These are phyloP conservation scores for Mallotus nudiflorus DNA, from an alignment of 345 rosid genomes.

Conservation along the genomic window DNA sequence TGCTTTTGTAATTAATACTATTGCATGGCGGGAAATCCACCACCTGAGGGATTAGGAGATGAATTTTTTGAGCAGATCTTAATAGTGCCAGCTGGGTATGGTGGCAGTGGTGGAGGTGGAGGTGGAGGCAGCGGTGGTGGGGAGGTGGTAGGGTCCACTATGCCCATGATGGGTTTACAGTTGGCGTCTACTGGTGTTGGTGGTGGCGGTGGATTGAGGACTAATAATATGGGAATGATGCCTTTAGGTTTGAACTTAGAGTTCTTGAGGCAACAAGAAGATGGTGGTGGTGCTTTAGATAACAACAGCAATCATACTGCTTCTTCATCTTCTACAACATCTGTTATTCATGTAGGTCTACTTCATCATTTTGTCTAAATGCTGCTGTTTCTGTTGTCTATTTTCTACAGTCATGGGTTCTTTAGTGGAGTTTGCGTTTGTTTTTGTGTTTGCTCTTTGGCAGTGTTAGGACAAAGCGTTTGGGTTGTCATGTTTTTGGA, in stretches of 20 bases:
- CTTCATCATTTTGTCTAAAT: not conserved
- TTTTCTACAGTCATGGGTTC: not conserved
- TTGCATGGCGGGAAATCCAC: slow-evolving; percentile 56
- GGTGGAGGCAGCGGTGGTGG: slow-evolving; percentile 21
- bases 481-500: slow-evolving; percentile 14
- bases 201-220: slow-evolving; percentile 14
- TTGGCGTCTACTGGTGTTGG: slow-evolving; percentile 41
- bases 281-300: slow-evolving; percentile 23
- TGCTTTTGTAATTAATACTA: not conserved
- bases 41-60: slow-evolving; percentile 53
- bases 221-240: slow-evolving; percentile 32
- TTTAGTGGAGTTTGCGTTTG: slow-evolving; percentile 7
- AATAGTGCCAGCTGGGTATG: slow-evolving; percentile 49
- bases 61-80: slow-evolving; percentile 78
- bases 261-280: slow-evolving; percentile 42
- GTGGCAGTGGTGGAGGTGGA: slow-evolving; percentile 27
- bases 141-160: slow-evolving; percentile 28
- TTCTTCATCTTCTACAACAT: slow-evolving; percentile 35
- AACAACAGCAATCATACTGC: slow-evolving; percentile 27
- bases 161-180: slow-evolving; percentile 58
- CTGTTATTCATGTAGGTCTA: slow-evolving; percentile 47
- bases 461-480: slow-evolving; percentile 5
- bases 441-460: slow-evolving; percentile 6
- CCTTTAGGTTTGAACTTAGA: slow-evolving; percentile 45
- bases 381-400: not conserved